phyloP scores from a whole-genome alignment of 805 yeast genomes.

The Ogataea ramenticola region DNA sequence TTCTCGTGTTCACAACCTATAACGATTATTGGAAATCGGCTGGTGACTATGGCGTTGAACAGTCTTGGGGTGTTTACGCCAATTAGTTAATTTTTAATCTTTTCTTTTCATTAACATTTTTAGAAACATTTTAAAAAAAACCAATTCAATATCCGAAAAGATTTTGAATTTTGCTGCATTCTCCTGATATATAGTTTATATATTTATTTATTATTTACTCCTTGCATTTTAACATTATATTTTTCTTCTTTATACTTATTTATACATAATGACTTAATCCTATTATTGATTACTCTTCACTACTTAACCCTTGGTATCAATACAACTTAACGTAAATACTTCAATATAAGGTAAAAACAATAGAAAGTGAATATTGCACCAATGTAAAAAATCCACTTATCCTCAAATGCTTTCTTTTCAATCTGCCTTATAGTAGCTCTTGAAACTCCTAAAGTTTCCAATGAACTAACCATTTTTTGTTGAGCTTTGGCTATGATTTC shows the following conservation, averaged over 20 bases:
- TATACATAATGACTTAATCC: too few relatives aligned
- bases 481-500: slow-evolving; percentile 60
- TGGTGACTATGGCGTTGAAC: slow-evolving; percentile 52
- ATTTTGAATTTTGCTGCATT: too few relatives aligned
- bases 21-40: slow-evolving; percentile 58
- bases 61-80: slow-evolving; percentile 48
- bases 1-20: slow-evolving; percentile 52
- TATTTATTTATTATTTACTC: not conserved
- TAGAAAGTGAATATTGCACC: slow-evolving; percentile 58
- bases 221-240: too few relatives aligned
- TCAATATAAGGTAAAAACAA: slow-evolving; percentile 59
- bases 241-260: too few relatives aligned
- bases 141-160: too few relatives aligned
- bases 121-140: too few relatives aligned
- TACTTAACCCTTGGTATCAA: too few relatives aligned
- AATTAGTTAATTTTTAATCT: not conserved
- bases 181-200: too few relatives aligned
- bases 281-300: too few relatives aligned
- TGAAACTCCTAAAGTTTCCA: slow-evolving; percentile 81
- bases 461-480: slow-evolving; percentile 53
- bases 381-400: slow-evolving; percentile 79
- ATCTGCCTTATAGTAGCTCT: slow-evolving; percentile 74
- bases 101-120: too few relatives aligned
- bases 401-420: slow-evolving; percentile 77
- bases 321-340: slow-evolving; percentile 50